Evolutionary conservation across 2,329 filamentous ascomycete species (phyloP).

Genomic region (Zalaria sp.): DNA sequence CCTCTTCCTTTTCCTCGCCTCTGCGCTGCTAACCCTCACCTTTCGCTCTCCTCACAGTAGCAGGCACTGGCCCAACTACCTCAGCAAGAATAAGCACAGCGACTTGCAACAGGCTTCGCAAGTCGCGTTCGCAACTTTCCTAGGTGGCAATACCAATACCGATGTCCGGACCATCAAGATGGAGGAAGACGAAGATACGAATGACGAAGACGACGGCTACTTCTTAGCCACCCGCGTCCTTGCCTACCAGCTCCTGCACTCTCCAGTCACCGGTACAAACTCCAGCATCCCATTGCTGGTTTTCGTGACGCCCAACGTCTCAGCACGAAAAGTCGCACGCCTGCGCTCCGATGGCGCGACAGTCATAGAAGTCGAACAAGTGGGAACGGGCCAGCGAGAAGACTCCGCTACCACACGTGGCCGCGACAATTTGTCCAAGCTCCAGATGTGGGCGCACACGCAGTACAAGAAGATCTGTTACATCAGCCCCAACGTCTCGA

Average conservation of each 20-base stretch:
- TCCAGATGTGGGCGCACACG: slow-evolving; percentile 19
- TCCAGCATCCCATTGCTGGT: slow-evolving; percentile 22
- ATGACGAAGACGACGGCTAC: slow-evolving; percentile 21
- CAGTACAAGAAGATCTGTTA: slow-evolving; percentile 21
- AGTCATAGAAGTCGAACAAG: slow-evolving; percentile 18
- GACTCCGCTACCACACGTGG: slow-evolving; percentile 14
- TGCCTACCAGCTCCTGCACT: slow-evolving; percentile 24
- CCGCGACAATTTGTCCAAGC: slow-evolving; percentile 22
- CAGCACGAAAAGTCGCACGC: slow-evolving; percentile 18
- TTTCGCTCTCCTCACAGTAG: slow-evolving; percentile 8
- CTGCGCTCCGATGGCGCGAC: slow-evolving; percentile 22
- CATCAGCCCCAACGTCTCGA: slow-evolving; percentile 19
- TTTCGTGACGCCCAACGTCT: slow-evolving; percentile 21
- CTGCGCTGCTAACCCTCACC: slow-evolving; percentile 18
- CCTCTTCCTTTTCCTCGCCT: slow-evolving; percentile 19
- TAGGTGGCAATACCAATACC: slow-evolving; percentile 14
- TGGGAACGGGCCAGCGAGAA: slow-evolving; percentile 18
- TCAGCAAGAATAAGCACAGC: background rate
- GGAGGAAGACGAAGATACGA: slow-evolving; percentile 9
- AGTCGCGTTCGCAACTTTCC: slow-evolving; percentile 24
- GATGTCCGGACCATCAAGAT: slow-evolving; percentile 8
- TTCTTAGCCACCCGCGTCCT: slow-evolving; percentile 20
- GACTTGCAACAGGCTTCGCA: slow-evolving; percentile 7
- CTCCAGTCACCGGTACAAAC: slow-evolving; percentile 19
- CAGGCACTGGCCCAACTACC: background rate